A percentile compares a stretch with the other conserved stretches of the same genome.
Conservation (phyloP, 2,329 filamentous ascomycete genomes). For the Aspergillus persii region DNA sequence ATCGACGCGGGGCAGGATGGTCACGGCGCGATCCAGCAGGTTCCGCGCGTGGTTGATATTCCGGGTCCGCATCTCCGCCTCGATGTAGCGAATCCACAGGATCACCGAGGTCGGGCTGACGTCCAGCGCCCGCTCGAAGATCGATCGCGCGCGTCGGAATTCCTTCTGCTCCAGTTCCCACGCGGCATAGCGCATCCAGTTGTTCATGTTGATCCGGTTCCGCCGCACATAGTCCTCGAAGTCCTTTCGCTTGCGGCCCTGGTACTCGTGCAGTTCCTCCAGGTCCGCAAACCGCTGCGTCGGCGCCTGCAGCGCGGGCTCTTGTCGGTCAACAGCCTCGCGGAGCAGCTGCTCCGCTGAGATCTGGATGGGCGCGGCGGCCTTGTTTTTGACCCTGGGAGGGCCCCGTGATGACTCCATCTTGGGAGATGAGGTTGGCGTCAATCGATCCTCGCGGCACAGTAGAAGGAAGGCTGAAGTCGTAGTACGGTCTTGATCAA, state of each 20-base stretch:
- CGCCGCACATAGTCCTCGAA: constrained; percentile 97
- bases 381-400: constrained; percentile 98
- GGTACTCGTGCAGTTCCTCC: constrained; percentile 96
- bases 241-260: constrained; percentile 91
- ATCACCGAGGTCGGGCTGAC: constrained; percentile 83
- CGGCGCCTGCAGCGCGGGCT: constrained; percentile 80
- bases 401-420: constrained; percentile 93
- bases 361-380: constrained; percentile 83
- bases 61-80: constrained; percentile 90
- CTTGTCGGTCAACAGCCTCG: constrained; percentile 95
- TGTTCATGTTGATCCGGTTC: constrained; percentile 94
- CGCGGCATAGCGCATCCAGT: constrained; percentile 96
- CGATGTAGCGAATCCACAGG: constrained; percentile 90
- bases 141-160: constrained; percentile 81
- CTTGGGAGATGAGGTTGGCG: constrained; percentile 28
- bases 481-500: not conserved
- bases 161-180: constrained; percentile 99
- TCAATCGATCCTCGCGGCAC: not conserved
- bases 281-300: constrained; percentile 94
- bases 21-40: constrained; percentile 89
- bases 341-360: constrained; percentile 95
- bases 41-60: constrained; percentile 98
- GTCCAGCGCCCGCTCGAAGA: constrained; percentile 94
- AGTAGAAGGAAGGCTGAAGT: not conserved
- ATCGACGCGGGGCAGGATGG: constrained; percentile 83